phyloP scores from a whole-genome alignment of 2,329 filamentous ascomycete genomes.

The Coleophoma cylindrospora region DNA sequence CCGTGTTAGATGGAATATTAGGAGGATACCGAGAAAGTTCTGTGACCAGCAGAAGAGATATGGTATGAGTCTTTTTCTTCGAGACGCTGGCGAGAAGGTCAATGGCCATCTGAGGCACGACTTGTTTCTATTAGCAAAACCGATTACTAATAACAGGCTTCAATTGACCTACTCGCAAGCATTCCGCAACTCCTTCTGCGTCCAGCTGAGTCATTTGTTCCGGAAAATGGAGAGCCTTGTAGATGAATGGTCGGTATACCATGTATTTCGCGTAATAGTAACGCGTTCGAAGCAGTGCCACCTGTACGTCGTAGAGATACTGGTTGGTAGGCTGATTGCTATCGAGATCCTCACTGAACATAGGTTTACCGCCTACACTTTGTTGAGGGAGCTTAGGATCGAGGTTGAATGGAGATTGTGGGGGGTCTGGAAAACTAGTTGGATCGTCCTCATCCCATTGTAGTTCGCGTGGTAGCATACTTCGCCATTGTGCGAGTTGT shows the following conservation, averaged over 20 bases:
- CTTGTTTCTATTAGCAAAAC: slow-evolving; percentile 3
- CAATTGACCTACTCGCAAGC: slow-evolving; percentile 33
- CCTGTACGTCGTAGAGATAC: slow-evolving; percentile 50
- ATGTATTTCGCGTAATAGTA: slow-evolving; percentile 56
- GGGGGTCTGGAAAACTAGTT: slow-evolving; percentile 32
- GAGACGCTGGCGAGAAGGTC: slow-evolving; percentile 48
- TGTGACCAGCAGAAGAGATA: slow-evolving; percentile 58
- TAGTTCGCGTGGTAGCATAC: slow-evolving; percentile 46
- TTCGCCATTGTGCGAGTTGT: slow-evolving; percentile 53
- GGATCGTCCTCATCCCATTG: slow-evolving; percentile 53
- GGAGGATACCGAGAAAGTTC: slow-evolving; percentile 52
- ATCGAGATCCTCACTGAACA: slow-evolving; percentile 43
- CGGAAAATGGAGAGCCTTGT: slow-evolving; percentile 54
- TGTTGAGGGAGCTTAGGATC: slow-evolving; percentile 9
- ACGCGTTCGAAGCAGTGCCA: slow-evolving; percentile 50
- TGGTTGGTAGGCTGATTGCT: slow-evolving; percentile 38
- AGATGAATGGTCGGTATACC: slow-evolving; percentile 52
- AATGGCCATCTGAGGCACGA: slow-evolving; percentile 57
- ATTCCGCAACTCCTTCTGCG: slow-evolving; percentile 47
- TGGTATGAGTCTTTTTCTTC: slow-evolving; percentile 53
- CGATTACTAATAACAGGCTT: not conserved
- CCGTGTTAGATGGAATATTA: slow-evolving; percentile 49
- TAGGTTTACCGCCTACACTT: slow-evolving; percentile 21
- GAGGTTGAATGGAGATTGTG: slow-evolving; percentile 15
- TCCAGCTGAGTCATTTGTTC: slow-evolving; percentile 49